Base-by-base conservation (phyloP, 192 early-diverging fungal species). In the Podila epicladia region DNA sequence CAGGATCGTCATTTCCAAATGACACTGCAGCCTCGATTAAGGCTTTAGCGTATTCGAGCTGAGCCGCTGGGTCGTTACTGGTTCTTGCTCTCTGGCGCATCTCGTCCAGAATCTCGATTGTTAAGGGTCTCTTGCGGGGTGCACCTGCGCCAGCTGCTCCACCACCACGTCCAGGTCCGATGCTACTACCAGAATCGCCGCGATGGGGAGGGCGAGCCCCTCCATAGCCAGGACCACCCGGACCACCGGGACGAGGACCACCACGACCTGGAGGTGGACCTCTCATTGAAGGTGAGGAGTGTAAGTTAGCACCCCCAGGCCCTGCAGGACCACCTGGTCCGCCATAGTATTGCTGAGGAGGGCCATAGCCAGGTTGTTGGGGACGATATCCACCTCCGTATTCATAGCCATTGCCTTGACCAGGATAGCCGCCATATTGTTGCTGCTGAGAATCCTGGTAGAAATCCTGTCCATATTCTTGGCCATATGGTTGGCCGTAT, bases 1-100 rank as follows among this genome's bases (percentile, higher is more conserved):
- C 92, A 2, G 79, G 74, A 48, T 92, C 93, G 32, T 92, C 86
- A 32, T 86, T 83, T 3, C 86, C 76, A 45, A 95, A 87, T 20
- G 89, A 84, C 57, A 91, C 88, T 3, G 93, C 93, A 7, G 92
- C 89, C 61, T 94, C 91, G 28, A 98, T 90, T 41, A 98, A 75
- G 64, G 94, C 95, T 72, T 94, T 93, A 48, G 93, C 98, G 86
- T 97, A 97, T 38, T 92, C 90, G 37, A 98, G 86, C 82, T 95
- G 94, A 29, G 90, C 87, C 6, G 75, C 84, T 9, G 92, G 92
- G 85, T 98, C 96, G 62, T 85, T 85, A 50, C 82, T 89, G 19
- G 74, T 74, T 80, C 85, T 89, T 19, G 84, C 87, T 13, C 87
- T 76, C 45, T 83, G 49, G 15, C 89, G 82, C 77, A 80, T 80